Evolutionary conservation across 2,329 filamentous ascomycete genomes (phyloP).

Genomic region (Didymella exigua): DNA sequence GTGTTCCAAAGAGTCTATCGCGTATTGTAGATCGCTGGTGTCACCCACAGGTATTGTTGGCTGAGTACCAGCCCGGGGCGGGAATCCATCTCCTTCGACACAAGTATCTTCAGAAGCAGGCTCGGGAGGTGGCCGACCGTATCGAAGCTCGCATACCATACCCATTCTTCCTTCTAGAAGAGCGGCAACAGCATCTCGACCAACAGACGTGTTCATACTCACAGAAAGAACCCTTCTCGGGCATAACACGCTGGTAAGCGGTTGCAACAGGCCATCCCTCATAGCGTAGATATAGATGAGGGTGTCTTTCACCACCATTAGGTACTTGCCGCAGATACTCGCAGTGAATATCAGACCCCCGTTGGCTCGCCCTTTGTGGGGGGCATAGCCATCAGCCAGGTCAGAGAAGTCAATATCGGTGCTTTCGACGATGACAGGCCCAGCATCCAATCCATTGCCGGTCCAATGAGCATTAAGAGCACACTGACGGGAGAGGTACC

Average conservation of each 20-base stretch:
- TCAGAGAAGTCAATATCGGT: slow-evolving; percentile 46
- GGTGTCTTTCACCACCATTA: slow-evolving; percentile 61
- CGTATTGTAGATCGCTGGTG: slow-evolving; percentile 13
- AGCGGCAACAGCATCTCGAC: slow-evolving; percentile 62
- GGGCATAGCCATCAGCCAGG: slow-evolving; percentile 32
- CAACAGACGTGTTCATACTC: slow-evolving; percentile 66
- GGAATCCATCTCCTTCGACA: slow-evolving; percentile 17
- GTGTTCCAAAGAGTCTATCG: slow-evolving; percentile 11
- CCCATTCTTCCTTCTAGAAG: slow-evolving; percentile 66
- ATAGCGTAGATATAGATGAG: slow-evolving; percentile 64
- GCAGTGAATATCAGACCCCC: slow-evolving; percentile 54
- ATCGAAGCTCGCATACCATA: slow-evolving; percentile 60
- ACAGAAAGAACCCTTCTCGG: slow-evolving; percentile 63
- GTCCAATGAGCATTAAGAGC: slow-evolving; percentile 52
- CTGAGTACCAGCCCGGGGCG: slow-evolving; percentile 13
- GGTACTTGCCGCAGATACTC: slow-evolving; percentile 64
- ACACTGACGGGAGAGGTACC: slow-evolving; percentile 57
- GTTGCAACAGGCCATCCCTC: slow-evolving; percentile 46
- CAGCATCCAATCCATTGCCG: slow-evolving; percentile 39
- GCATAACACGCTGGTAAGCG: slow-evolving; percentile 62
- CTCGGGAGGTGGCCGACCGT: slow-evolving; percentile 2
- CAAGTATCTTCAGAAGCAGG: slow-evolving; percentile 17
- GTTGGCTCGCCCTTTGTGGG: slow-evolving; percentile 15
- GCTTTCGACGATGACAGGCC: slow-evolving; percentile 21
- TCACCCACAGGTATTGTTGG: slow-evolving; percentile 20